Conservation (phyloP, 2,329 filamentous ascomycete genomes). For the Colletotrichum lentis region DNA sequence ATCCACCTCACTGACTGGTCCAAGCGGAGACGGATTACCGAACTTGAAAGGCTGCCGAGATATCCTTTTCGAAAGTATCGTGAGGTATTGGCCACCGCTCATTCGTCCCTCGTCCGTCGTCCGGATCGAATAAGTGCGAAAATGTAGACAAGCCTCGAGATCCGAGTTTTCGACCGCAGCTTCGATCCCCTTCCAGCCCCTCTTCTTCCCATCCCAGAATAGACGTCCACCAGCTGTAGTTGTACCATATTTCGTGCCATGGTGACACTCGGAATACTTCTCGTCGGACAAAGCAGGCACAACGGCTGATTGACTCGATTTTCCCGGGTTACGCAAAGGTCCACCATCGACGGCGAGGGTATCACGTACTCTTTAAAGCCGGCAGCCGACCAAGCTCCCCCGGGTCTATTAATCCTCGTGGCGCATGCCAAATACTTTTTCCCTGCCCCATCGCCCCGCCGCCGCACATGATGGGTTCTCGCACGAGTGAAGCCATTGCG, state of each 20-base stretch:
- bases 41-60: not conserved
- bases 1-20: not conserved
- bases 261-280: not conserved
- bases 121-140: not conserved
- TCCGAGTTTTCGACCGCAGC: not conserved
- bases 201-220: not conserved
- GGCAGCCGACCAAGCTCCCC: not conserved
- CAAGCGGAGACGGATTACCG: not conserved
- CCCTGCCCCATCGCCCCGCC: not conserved
- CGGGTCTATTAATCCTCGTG: not conserved
- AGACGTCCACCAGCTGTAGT: not conserved
- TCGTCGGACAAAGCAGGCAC: not conserved
- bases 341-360: not conserved
- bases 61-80: not conserved
- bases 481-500: not conserved
- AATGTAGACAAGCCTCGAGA: not conserved
- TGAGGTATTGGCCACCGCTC: not conserved
- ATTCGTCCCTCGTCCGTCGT: not conserved
- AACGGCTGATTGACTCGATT: not conserved
- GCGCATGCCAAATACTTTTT: not conserved
- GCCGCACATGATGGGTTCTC: not conserved
- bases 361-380: not conserved
- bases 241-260: not conserved
- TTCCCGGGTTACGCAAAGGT: not conserved
- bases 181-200: not conserved